Conservation (phyloP, 768 basidiomycete species). For the Psilocybe subaeruginosa region DNA sequence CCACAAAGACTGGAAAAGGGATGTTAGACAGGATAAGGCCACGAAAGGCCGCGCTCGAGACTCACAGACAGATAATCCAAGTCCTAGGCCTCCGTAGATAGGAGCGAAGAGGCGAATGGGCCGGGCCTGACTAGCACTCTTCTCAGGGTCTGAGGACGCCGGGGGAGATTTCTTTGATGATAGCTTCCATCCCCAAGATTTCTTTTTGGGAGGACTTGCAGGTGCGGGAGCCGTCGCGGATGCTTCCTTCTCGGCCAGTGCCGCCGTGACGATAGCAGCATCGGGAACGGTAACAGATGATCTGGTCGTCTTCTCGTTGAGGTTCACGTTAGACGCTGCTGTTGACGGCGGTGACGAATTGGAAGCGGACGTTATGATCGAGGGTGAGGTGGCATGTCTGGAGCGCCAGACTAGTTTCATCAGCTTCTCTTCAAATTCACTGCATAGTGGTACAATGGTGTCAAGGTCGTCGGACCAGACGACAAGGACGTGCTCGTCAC, state of each 20-base stretch:
- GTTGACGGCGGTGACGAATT: conserved; percentile 47
- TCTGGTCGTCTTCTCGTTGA: conserved; percentile 53
- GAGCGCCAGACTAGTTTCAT: conserved; percentile 60
- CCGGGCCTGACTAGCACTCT: conserved; percentile 41
- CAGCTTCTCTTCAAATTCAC: conserved; percentile 72
- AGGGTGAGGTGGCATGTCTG: conserved; percentile 38
- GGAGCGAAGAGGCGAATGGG: conserved; percentile 71
- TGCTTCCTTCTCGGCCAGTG: conserved; percentile 32
- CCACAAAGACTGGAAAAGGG: conserved; percentile 61
- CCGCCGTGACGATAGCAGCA: conserved; percentile 34
- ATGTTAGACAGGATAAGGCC: conserved; percentile 2
- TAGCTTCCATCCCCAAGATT: conserved; percentile 48
- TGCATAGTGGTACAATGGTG: conserved; percentile 71
- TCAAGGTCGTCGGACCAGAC: conserved; percentile 88
- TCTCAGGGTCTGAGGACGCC: conserved; percentile 52
- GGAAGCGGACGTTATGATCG: conserved; percentile 40
- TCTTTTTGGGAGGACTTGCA: conserved; percentile 19
- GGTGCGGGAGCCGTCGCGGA: conserved; percentile 16
- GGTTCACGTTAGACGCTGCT: conserved; percentile 54
- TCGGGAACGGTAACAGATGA: conserved; percentile 30
- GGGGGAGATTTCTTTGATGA: conserved; percentile 36
- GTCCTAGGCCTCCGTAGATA: conserved; percentile 70
- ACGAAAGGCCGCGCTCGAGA: conserved; percentile 6
- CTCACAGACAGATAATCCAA: conserved; percentile 68
- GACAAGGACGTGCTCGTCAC: conserved; percentile 81